phyloP scores from a whole-genome alignment of 2,329 filamentous ascomycete genomes.

The Plectosphaerella cucumerina region DNA sequence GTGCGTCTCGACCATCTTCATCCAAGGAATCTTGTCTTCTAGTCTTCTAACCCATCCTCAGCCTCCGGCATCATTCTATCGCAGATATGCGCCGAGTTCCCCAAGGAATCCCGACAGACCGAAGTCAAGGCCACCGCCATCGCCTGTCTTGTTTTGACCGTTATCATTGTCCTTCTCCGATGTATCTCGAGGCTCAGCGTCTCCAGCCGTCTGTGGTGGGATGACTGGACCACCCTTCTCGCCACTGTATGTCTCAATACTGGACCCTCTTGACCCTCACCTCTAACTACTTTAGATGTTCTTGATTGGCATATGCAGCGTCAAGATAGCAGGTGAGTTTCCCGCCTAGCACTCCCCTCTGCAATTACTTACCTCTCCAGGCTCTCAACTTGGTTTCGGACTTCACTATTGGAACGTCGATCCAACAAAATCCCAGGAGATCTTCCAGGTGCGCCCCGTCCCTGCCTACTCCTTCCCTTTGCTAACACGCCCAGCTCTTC shows the following conservation, averaged over 20 bases:
- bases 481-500: conserved; percentile 8
- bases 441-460: conserved; percentile 4
- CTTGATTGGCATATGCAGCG: conserved; percentile 10
- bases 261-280: too few relatives aligned
- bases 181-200: conserved; percentile 12
- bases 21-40: not conserved
- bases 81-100: conserved; percentile 13
- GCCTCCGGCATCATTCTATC: not conserved
- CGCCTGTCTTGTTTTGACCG: conserved; percentile 9
- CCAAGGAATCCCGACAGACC: conserved; percentile 12
- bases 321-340: conserved; percentile 15
- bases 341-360: too few relatives aligned
- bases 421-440: conserved; percentile 5
- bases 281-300: conserved; percentile 4
- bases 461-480: not conserved
- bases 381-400: conserved; percentile 14
- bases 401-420: conserved; percentile 18
- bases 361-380: not conserved
- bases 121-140: conserved; percentile 21
- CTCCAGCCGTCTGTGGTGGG: conserved; percentile 13
- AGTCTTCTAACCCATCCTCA: not conserved
- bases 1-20: not conserved
- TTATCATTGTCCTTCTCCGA: conserved; percentile 11
- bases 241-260: conserved; percentile 6
- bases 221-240: conserved; percentile 12